Conservation (phyloP, 495 filamentous ascomycete genomes). For the Annulohypoxylon maeteangense region DNA sequence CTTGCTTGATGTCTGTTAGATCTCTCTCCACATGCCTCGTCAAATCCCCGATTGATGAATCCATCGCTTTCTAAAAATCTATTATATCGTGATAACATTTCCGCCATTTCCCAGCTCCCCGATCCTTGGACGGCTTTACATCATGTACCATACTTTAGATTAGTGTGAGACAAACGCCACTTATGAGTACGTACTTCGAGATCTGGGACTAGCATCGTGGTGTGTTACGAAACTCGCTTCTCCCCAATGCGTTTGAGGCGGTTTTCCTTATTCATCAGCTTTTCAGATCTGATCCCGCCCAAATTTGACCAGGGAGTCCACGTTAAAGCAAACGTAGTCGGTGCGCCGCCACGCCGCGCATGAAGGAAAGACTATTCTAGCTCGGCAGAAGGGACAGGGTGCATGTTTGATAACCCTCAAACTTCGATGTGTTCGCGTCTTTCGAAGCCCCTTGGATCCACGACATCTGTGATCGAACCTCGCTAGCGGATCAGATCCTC, state of each 20-base stretch:
- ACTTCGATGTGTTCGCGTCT: conserved; percentile 27
- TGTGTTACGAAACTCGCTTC: conserved; percentile 43
- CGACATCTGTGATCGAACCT: conserved; percentile 36
- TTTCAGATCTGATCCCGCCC: conserved; percentile 16
- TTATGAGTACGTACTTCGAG: background rate
- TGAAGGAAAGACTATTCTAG: conserved; percentile 27
- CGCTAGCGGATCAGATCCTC: conserved; percentile 38
- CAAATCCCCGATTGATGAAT: background rate
- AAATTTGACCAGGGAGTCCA: conserved; percentile 19
- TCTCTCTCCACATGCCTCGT: conserved; percentile 21
- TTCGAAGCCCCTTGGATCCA: conserved; percentile 15
- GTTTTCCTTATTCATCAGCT: conserved; percentile 23
- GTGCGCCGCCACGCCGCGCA: conserved; percentile 8
- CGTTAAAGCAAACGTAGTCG: conserved; percentile 17
- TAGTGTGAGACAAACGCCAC: conserved; percentile 10
- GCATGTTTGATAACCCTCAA: conserved; percentile 40
- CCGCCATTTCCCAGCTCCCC: background rate
- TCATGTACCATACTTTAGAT: background rate
- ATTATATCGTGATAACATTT: conserved; percentile 8
- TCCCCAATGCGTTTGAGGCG: conserved; percentile 33
- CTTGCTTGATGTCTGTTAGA: conserved; percentile 20
- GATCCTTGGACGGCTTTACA: conserved; percentile 1
- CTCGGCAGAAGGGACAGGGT: conserved; percentile 32
- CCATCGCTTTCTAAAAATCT: conserved; percentile 14
- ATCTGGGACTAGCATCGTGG: conserved; percentile 18